phyloP scores from a whole-genome alignment of 495 filamentous ascomycete genomes.

The Xanthoparmelia taractica region DNA sequence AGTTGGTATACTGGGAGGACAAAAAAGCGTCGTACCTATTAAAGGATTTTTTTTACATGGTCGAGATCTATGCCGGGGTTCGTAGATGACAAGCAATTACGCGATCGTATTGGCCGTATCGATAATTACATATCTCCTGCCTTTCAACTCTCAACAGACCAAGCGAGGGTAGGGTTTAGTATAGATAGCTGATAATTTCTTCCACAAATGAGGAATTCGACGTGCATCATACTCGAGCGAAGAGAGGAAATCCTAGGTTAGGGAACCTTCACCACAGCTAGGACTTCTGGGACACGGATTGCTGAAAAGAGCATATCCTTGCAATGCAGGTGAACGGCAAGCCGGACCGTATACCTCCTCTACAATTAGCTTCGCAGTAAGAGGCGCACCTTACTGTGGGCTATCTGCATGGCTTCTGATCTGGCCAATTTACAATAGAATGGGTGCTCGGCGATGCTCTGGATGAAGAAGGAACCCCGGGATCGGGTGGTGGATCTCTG shows the following conservation, averaged over 20 bases:
- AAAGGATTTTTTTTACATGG: background rate
- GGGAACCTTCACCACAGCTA: background rate
- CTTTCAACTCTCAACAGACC: too few relatives aligned
- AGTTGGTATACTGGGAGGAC: background rate
- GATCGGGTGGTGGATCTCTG: background rate
- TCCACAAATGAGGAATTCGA: background rate
- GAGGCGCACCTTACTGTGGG: background rate
- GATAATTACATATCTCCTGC: too few relatives aligned
- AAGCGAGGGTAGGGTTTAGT: too few relatives aligned
- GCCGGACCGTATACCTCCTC: background rate
- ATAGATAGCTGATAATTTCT: background rate
- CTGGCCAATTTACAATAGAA: background rate
- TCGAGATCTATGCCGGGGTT: background rate
- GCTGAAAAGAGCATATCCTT: background rate
- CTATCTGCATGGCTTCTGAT: background rate
- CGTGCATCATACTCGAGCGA: background rate
- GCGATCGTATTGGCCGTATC: too few relatives aligned
- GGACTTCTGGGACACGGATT: background rate
- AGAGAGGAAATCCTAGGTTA: background rate
- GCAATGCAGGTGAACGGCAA: background rate
- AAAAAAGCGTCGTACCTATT: background rate
- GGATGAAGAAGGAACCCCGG: background rate
- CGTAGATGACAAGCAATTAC: background rate
- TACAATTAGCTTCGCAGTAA: background rate
- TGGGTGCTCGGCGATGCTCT: background rate